phyloP scores from a whole-genome alignment of 345 rosid species.

The Melastoma malabathricum region DNA sequence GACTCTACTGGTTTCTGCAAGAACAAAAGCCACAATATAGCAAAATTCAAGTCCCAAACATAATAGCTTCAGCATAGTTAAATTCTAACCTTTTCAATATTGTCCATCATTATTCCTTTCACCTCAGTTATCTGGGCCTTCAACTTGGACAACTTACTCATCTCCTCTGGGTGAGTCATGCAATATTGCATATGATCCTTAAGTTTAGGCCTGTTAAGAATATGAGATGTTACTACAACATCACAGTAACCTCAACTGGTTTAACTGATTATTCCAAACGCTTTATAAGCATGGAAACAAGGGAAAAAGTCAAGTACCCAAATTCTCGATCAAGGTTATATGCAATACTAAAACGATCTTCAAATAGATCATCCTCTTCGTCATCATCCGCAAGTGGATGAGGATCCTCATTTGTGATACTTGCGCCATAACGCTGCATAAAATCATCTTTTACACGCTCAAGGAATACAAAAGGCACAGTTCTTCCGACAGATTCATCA shows the following conservation, averaged over 20 bases:
- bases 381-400: slow-evolving; percentile 86
- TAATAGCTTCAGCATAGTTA: no score
- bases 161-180: slow-evolving; percentile 88
- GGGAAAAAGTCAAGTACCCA: slow-evolving; percentile 38
- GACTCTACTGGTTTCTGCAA: no score
- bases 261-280: no score
- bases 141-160: slow-evolving; percentile 76
- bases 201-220: slow-evolving; percentile 56
- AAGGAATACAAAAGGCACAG: slow-evolving; percentile 80
- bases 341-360: slow-evolving; percentile 82
- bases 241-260: no score
- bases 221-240: background rate
- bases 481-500: slow-evolving; percentile 78
- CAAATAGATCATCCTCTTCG: slow-evolving; percentile 84
- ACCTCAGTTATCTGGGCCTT: slow-evolving; percentile 88
- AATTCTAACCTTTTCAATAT: slow-evolving; percentile 72
- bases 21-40: no score
- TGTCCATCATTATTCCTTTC: slow-evolving; percentile 97
- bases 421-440: slow-evolving; percentile 56
- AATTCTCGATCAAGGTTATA: slow-evolving; percentile 97
- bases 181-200: slow-evolving; percentile 99
- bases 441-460: slow-evolving; percentile 92
- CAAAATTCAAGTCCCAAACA: no score
- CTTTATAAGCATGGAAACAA: no score
- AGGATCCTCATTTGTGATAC: slow-evolving; percentile 40